Percentiles rank a stretch among this genome's conserved stretches.
Evolutionary conservation across 1,139 yeast species (phyloP).

Genomic region (Saccharomyces hybrid): DNA sequence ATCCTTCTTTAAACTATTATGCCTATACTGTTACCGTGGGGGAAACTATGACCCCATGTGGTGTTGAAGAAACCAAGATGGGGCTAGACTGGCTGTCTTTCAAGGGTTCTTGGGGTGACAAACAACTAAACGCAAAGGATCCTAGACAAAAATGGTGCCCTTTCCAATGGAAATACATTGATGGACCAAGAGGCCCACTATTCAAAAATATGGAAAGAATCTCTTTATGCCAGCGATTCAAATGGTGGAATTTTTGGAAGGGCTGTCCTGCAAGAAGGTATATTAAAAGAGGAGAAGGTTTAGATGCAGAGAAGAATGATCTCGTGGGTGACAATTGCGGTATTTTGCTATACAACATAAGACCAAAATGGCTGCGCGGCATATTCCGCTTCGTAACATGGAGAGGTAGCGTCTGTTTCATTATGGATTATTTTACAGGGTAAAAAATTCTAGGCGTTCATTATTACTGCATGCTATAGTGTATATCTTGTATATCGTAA

Average conservation of each 20-base stretch:
- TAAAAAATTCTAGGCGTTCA: slow-evolving; percentile 16
- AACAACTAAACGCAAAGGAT: slow-evolving; percentile 55
- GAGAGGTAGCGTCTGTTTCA: slow-evolving; percentile 63
- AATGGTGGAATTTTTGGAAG: slow-evolving; percentile 72
- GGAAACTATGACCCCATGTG: slow-evolving; percentile 40
- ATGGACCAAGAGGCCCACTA: slow-evolving; percentile 89
- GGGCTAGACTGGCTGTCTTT: slow-evolving; percentile 76
- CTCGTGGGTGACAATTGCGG: slow-evolving; percentile 42
- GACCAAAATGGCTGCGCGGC: slow-evolving; percentile 44
- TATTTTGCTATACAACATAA: slow-evolving; percentile 44
- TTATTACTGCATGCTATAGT: background rate
- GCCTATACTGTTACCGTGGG: slow-evolving; percentile 48
- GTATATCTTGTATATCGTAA: background rate
- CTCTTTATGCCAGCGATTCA: slow-evolving; percentile 72
- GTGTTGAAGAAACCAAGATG: slow-evolving; percentile 11
- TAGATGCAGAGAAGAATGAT: slow-evolving; percentile 59
- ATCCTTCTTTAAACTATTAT: slow-evolving; percentile 71
- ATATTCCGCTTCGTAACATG: slow-evolving; percentile 50
- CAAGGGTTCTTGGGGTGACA: slow-evolving; percentile 91
- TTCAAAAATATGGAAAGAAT: slow-evolving; percentile 62
- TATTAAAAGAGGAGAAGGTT: slow-evolving; percentile 75
- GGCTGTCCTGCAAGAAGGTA: slow-evolving; percentile 72
- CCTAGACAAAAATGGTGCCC: slow-evolving; percentile 79
- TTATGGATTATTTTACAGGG: slow-evolving; percentile 53
- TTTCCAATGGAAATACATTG: slow-evolving; percentile 82